phyloP scores from a whole-genome alignment of 106 monocot genomes.

The Agapanthus africanus region DNA sequence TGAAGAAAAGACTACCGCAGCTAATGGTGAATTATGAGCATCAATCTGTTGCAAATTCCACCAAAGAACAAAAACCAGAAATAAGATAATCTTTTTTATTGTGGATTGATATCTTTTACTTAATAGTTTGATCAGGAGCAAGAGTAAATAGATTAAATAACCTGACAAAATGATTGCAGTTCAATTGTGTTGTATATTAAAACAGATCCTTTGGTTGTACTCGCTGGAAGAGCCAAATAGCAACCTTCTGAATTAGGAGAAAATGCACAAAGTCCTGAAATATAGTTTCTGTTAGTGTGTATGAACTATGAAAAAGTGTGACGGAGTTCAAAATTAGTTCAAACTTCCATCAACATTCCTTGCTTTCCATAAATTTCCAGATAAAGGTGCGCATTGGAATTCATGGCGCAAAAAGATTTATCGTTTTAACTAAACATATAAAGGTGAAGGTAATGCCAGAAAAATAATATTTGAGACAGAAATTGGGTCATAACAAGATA shows the following conservation, averaged over 20 bases:
- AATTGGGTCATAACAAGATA: background rate
- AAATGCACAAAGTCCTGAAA: slow-evolving; percentile 91
- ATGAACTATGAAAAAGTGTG: background rate
- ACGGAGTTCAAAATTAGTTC: background rate
- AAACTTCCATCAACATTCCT: background rate
- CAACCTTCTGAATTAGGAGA: slow-evolving; percentile 75
- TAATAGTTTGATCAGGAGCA: background rate
- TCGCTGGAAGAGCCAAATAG: slow-evolving; percentile 92
- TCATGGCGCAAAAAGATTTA: background rate
- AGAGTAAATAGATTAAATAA: slow-evolving; percentile 4
- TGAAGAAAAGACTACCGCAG: slow-evolving; percentile 74
- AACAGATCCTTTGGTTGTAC: slow-evolving; percentile 83
- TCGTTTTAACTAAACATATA: background rate
- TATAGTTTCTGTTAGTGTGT: background rate
- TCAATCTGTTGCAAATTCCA: slow-evolving; percentile 53
- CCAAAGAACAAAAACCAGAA: background rate
- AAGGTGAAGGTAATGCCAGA: background rate
- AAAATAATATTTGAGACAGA: background rate
- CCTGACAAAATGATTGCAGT: slow-evolving; percentile 85
- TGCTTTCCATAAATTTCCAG: background rate
- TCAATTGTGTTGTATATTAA: slow-evolving; percentile 74
- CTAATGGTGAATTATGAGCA: slow-evolving; percentile 74
- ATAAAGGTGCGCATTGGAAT: background rate
- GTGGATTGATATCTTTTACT: background rate
- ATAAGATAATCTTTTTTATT: too few relatives aligned